These are phyloP conservation scores for Fomitopsis schrenkii DNA, from an alignment of 1,284 basidiomycete species.

Conservation along the genomic window DNA sequence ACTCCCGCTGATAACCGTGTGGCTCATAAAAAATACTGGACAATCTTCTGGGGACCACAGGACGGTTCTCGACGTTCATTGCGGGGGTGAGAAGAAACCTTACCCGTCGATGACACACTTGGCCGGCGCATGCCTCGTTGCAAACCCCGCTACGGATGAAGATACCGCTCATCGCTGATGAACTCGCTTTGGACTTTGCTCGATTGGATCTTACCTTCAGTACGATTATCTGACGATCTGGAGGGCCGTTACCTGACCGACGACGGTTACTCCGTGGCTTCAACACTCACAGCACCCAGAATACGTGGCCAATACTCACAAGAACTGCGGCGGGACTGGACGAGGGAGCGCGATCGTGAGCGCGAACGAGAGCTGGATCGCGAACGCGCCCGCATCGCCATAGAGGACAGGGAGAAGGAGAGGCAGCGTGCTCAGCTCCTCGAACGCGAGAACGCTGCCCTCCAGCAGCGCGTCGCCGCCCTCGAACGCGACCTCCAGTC, in stretches of 20 bases:
- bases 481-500: constrained; percentile 14
- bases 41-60: background rate
- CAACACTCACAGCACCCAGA: constrained; percentile 7
- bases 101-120: constrained; percentile 6
- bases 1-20: constrained; percentile 1
- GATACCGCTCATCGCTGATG: constrained; percentile 17
- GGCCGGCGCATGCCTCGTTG: constrained; percentile 11
- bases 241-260: constrained; percentile 19
- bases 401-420: constrained; percentile 18
- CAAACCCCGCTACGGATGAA: constrained; percentile 9
- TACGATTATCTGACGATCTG: constrained; percentile 29
- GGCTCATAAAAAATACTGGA: background rate
- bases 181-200: constrained; percentile 28
- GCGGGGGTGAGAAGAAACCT: background rate
- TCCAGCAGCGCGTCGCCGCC: constrained; percentile 20
- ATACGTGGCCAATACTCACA: constrained; percentile 11
- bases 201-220: constrained; percentile 28
- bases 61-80: constrained; percentile 1
- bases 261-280: constrained; percentile 13
- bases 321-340: constrained; percentile 18
- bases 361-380: constrained; percentile 15
- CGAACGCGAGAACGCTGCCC: constrained; percentile 25
- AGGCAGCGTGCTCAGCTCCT: constrained; percentile 21
- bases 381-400: constrained; percentile 8
- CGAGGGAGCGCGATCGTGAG: constrained; percentile 13